Conservation (phyloP, 2,329 filamentous ascomycete species). For the Aspergillus oerlinghausenensis region DNA sequence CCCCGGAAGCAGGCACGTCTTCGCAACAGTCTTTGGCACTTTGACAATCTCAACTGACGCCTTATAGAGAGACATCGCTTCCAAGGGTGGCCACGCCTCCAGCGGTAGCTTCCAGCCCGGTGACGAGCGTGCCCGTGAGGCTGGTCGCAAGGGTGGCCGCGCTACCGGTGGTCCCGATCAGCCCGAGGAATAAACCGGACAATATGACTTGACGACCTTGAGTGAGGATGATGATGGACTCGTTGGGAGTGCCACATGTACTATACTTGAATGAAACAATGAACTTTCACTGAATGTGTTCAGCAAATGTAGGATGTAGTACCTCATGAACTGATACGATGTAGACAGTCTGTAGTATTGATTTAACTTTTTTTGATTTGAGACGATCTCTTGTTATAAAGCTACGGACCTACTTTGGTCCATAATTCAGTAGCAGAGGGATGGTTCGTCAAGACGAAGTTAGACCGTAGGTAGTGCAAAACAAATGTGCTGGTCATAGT, state of each 20-base stretch:
- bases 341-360: too few species aligned
- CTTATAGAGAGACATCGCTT: slow-evolving; percentile 50
- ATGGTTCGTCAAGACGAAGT: too few species aligned
- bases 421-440: too few species aligned
- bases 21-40: too few species aligned
- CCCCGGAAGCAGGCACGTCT: slow-evolving; percentile 26
- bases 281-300: neutral
- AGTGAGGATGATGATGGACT: neutral
- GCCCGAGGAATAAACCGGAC: neutral
- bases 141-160: slow-evolving; percentile 50
- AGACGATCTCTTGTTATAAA: too few species aligned
- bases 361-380: too few species aligned
- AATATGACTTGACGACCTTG: neutral
- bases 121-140: slow-evolving; percentile 50
- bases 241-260: neutral
- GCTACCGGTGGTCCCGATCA: neutral
- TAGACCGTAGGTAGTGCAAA: too few species aligned
- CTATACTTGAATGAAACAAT: neutral
- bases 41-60: neutral
- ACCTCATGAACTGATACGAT: too few species aligned
- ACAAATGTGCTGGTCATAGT: too few species aligned
- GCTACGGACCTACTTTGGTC: too few species aligned
- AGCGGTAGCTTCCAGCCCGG: slow-evolving; percentile 53
- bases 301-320: neutral
- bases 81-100: slow-evolving; percentile 51